A percentile compares a stretch with the other conserved stretches of the same genome.
Evolutionary conservation across 179 eudicot species (phyloP).

Genomic region (Vitellaria paradoxa): DNA sequence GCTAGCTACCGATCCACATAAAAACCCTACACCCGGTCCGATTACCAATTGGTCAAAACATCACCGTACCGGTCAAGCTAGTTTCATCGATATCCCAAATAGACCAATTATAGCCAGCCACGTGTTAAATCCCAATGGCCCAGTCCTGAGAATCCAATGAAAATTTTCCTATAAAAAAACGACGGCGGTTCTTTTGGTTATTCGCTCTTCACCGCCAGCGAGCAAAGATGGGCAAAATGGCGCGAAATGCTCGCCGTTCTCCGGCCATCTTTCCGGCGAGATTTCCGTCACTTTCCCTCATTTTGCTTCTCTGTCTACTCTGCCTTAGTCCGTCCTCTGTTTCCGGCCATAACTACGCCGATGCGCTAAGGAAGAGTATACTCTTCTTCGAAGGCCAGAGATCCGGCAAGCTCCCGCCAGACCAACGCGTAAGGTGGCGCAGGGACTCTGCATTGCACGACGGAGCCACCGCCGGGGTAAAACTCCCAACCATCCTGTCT

Average conservation of each 20-base stretch:
- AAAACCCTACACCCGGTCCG: background rate
- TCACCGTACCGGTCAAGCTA: constrained; percentile 26
- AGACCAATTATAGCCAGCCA: constrained; percentile 38
- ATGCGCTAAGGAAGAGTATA: constrained; percentile 77
- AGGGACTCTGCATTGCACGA: constrained; percentile 84
- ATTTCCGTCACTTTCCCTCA: constrained; percentile 19
- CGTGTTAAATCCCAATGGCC: constrained; percentile 32
- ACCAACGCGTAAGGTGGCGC: constrained; percentile 90
- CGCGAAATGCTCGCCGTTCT: constrained; percentile 36
- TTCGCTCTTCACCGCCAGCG: background rate
- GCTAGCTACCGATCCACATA: background rate
- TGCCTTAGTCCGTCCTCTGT: constrained; percentile 10
- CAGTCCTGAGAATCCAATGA: constrained; percentile 55
- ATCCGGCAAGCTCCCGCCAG: constrained; percentile 82
- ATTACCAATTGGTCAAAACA: constrained; percentile 15
- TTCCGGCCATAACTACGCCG: constrained; percentile 55
- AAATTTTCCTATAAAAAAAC: constrained; percentile 14
- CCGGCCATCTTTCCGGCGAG: constrained; percentile 9
- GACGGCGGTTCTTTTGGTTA: constrained; percentile 16
- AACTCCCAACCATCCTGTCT: background rate
- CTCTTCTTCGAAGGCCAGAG: constrained; percentile 97
- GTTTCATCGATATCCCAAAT: constrained; percentile 25
- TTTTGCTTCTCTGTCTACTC: constrained; percentile 26
- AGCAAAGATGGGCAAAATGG: constrained; percentile 35
- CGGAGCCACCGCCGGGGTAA: constrained; percentile 75